These are phyloP conservation scores for Sarcodon aspratus DNA, from an alignment of 768 basidiomycete genomes.

Conservation along the genomic window DNA sequence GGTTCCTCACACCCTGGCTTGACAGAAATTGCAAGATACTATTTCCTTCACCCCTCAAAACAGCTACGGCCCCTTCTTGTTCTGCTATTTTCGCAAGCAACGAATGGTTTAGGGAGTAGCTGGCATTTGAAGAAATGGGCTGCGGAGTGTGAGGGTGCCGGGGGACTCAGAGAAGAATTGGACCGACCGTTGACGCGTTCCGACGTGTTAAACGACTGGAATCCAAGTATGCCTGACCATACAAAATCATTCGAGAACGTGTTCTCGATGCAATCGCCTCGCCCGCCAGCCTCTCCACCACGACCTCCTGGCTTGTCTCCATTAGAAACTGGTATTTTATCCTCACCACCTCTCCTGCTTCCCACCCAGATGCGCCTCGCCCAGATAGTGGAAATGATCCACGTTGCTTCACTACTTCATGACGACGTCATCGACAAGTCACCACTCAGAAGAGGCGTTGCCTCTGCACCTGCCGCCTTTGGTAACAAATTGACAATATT, in stretches of 20 bases:
- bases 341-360: constrained; percentile 35
- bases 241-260: constrained; percentile 51
- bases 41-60: constrained; percentile 83
- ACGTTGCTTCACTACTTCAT: constrained; percentile 88
- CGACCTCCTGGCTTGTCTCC: constrained; percentile 12
- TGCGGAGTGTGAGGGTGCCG: constrained; percentile 43
- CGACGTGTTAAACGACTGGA: constrained; percentile 85
- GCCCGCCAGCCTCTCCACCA: constrained; percentile 22
- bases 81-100: constrained; percentile 82
- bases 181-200: constrained; percentile 71
- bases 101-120: constrained; percentile 71
- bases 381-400: constrained; percentile 97
- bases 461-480: constrained; percentile 64
- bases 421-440: constrained; percentile 80
- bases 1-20: constrained; percentile 86
- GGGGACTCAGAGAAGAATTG: constrained; percentile 46
- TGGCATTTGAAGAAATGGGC: constrained; percentile 55
- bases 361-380: constrained; percentile 89
- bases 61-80: constrained; percentile 87
- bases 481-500: constrained; percentile 93
- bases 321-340: constrained; percentile 15
- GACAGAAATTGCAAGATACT: constrained; percentile 81
- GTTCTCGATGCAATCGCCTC: constrained; percentile 31
- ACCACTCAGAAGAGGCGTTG: constrained; percentile 55
- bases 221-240: constrained; percentile 76